phyloP scores from a whole-genome alignment of 1,139 yeast genomes.

The Hansenula anomala region DNA sequence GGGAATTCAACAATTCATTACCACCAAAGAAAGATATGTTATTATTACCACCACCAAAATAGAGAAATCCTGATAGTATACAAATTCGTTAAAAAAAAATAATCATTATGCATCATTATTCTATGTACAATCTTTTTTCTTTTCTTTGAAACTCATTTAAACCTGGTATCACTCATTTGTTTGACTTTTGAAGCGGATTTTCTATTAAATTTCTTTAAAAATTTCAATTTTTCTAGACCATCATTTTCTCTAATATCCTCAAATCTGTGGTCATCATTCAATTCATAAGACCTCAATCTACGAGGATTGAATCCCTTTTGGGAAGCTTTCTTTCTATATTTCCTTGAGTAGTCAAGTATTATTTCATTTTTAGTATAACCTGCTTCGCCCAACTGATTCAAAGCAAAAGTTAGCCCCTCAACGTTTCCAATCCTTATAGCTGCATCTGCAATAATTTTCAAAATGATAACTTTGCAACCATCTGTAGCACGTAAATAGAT shows the following conservation, averaged over 20 bases:
- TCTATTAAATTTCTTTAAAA: too few species aligned
- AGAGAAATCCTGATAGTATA: too few species aligned
- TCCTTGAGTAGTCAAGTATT: constrained; percentile 9
- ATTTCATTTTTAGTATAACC: constrained; percentile 10
- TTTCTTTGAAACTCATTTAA: too few species aligned
- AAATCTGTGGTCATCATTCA: too few species aligned
- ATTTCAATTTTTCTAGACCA: too few species aligned
- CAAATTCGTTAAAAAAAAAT: background rate
- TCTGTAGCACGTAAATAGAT: background rate
- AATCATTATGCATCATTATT: background rate
- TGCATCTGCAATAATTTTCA: constrained; percentile 9
- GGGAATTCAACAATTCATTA: constrained; percentile 63
- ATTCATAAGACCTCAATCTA: background rate
- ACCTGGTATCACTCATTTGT: too few species aligned
- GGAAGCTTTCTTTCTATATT: constrained; percentile 1
- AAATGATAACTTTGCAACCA: constrained; percentile 3
- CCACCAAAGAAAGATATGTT: constrained; percentile 28
- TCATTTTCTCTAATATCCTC: too few species aligned
- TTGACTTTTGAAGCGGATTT: too few species aligned
- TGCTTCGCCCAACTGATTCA: background rate
- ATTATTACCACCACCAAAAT: constrained; percentile 33
- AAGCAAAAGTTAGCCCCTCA: constrained; percentile 2
- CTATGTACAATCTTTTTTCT: too few species aligned
- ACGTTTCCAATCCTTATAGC: constrained; percentile 2
- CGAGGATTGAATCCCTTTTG: background rate